Evolutionary conservation across 1,139 yeast genomes (phyloP).

Genomic region (Saccharomyces hybrid): DNA sequence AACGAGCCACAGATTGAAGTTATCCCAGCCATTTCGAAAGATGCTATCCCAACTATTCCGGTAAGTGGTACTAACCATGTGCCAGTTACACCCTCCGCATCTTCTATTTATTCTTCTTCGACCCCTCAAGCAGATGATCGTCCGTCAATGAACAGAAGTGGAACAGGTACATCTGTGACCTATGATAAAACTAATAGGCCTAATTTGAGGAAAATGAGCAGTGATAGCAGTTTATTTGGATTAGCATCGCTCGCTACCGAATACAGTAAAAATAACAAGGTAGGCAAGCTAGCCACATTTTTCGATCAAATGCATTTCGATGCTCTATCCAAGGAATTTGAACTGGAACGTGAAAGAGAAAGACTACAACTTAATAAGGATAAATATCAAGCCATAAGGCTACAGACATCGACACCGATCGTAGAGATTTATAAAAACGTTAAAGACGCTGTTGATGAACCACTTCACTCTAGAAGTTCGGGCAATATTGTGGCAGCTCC

Average conservation of each 20-base stretch:
- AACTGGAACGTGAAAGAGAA: conserved; percentile 77
- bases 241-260: neutral
- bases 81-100: neutral
- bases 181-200: neutral
- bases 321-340: conserved; percentile 77
- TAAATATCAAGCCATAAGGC: conserved; percentile 66
- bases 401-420: conserved; percentile 73
- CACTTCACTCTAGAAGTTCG: conserved; percentile 30
- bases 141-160: neutral
- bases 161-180: neutral
- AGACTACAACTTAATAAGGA: conserved; percentile 53
- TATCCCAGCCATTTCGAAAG: neutral
- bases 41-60: neutral
- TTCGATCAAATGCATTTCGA: conserved; percentile 76
- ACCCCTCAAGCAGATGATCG: neutral
- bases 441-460: conserved; percentile 70
- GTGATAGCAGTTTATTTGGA: neutral
- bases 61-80: neutral
- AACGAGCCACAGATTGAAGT: neutral
- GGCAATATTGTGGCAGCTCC: neutral
- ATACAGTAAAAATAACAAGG: conserved; percentile 36
- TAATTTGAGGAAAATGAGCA: neutral
- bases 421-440: conserved; percentile 88
- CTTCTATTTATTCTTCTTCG: neutral
- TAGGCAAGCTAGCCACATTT: conserved; percentile 56